phyloP scores from a whole-genome alignment of 345 rosid genomes.

The Melaleuca quinquenervia region DNA sequence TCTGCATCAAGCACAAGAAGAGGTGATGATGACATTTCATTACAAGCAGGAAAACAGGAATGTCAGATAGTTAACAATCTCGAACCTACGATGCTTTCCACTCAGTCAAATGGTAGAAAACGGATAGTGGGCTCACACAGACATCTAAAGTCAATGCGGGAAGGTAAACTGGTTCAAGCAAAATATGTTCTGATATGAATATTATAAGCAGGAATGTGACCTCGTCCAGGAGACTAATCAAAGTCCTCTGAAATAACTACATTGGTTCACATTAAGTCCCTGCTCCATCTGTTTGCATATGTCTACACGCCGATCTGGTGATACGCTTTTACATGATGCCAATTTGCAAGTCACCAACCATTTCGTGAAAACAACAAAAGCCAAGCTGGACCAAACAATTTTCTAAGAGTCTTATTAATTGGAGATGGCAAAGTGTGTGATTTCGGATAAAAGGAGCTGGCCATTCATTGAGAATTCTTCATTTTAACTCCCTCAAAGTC shows the following conservation, averaged over 20 bases:
- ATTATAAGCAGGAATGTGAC: background rate
- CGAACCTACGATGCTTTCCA: background rate
- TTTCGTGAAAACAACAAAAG: background rate
- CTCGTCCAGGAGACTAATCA: background rate
- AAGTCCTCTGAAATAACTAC: background rate
- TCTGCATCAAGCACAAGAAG: constrained; percentile 24
- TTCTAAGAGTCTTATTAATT: background rate
- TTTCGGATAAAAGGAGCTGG: background rate
- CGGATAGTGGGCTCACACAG: background rate
- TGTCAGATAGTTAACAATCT: background rate
- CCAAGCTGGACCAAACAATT: background rate
- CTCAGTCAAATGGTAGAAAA: background rate
- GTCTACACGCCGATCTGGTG: background rate
- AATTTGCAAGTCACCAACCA: background rate
- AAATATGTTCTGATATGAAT: background rate
- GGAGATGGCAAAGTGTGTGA: background rate
- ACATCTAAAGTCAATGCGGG: background rate
- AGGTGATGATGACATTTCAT: background rate
- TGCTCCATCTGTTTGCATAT: background rate
- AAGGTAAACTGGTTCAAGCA: background rate
- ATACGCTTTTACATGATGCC: background rate
- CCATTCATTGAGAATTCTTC: background rate
- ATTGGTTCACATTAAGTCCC: background rate
- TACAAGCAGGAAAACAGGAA: background rate
- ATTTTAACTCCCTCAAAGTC: background rate